phyloP scores from a whole-genome alignment of 768 basidiomycete genomes.

The Auricularia sp. region DNA sequence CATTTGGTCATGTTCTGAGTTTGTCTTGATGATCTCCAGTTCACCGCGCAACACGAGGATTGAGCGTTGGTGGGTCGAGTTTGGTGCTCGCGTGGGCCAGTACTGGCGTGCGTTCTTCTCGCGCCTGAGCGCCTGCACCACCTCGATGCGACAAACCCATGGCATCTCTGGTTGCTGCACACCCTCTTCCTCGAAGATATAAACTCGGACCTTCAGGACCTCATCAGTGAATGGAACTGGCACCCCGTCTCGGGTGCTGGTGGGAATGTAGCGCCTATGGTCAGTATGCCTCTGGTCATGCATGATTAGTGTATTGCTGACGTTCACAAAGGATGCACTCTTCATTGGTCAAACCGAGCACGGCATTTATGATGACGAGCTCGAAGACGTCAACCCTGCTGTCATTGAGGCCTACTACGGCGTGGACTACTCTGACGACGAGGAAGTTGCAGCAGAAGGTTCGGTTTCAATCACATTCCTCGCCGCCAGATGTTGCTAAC shows the following conservation, averaged over 20 bases:
- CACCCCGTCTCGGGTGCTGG: constrained; percentile 9
- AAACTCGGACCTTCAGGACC: constrained; percentile 9
- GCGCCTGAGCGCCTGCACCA: constrained; percentile 8
- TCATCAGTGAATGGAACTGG: constrained; percentile 13
- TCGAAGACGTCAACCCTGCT: constrained; percentile 6
- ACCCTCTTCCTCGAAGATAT: constrained; percentile 11
- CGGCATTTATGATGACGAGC: constrained; percentile 9
- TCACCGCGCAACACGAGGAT: constrained; percentile 13
- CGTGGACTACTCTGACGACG: not conserved
- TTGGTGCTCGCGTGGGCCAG: constrained; percentile 11
- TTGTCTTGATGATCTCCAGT: not conserved
- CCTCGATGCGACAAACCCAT: constrained; percentile 6
- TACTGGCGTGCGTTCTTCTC: constrained; percentile 10
- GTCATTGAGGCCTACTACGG: constrained; percentile 8
- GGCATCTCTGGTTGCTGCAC: constrained; percentile 13
- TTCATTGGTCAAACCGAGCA: constrained; percentile 3
- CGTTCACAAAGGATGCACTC: constrained; percentile 4
- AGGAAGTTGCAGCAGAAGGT: not conserved
- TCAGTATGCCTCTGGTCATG: constrained; percentile 1
- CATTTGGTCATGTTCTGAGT: not conserved
- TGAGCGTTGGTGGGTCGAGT: constrained; percentile 11
- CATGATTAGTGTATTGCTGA: not conserved
- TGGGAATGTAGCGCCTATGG: constrained; percentile 14
- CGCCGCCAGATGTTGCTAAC: not conserved
- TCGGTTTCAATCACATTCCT: not conserved